Conservation (phyloP, 1,284 basidiomycete genomes). For the Boletus smithii region DNA sequence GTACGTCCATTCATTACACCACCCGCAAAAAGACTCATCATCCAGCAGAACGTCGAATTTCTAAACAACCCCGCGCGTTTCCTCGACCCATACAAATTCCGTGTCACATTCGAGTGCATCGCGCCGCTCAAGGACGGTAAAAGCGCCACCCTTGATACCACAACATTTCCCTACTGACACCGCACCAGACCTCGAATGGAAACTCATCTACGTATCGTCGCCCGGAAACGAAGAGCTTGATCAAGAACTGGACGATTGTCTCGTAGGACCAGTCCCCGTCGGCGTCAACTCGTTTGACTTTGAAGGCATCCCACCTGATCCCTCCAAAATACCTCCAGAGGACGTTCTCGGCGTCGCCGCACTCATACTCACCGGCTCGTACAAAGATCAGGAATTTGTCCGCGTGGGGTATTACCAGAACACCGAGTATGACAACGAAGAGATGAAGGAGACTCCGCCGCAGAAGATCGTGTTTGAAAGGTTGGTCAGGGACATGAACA, state of each 20-base stretch:
- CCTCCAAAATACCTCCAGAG: constrained; percentile 73
- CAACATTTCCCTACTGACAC: neutral
- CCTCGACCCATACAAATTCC: constrained; percentile 88
- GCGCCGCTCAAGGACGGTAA: constrained; percentile 86
- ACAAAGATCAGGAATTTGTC: constrained; percentile 96
- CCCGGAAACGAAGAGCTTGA: constrained; percentile 90
- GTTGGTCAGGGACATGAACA: constrained; percentile 83
- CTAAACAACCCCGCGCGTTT: constrained; percentile 93
- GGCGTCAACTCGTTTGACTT: constrained; percentile 98
- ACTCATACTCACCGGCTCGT: constrained; percentile 86
- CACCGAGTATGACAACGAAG: constrained; percentile 95
- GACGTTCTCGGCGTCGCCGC: constrained; percentile 90
- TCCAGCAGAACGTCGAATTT: constrained; percentile 72
- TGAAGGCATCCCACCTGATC: constrained; percentile 71
- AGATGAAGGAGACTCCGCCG: constrained; percentile 77
- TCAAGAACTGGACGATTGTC: constrained; percentile 93
- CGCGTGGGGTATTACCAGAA: constrained; percentile 99
- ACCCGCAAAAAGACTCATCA: neutral
- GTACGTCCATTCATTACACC: constrained; percentile 29
- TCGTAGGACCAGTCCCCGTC: constrained; percentile 93
- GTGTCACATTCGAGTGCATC: constrained; percentile 98
- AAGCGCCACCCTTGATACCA: constrained; percentile 17
- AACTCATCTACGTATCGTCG: constrained; percentile 94
- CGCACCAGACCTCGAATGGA: constrained; percentile 89
- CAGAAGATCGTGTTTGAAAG: constrained; percentile 71